phyloP scores from a whole-genome alignment of 2,329 filamentous ascomycete genomes.

The Phaeosphaeria sp. region DNA sequence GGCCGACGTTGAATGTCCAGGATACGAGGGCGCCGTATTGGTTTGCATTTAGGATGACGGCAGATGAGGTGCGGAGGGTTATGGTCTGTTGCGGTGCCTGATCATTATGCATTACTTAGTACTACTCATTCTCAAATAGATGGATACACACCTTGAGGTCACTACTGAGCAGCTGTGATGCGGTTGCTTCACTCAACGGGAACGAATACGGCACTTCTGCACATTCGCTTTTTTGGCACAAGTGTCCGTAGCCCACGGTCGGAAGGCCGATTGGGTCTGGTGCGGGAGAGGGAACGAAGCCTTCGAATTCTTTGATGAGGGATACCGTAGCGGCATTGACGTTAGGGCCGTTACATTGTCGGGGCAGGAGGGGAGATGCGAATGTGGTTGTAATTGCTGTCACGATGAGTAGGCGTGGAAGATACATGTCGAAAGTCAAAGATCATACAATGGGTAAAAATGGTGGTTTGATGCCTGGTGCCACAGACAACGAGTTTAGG shows the following conservation, averaged over 20 bases:
- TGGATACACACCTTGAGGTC: constrained; percentile 46
- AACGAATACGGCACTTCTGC: constrained; percentile 56
- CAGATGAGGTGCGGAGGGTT: constrained; percentile 18
- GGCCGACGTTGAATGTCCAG: constrained; percentile 61
- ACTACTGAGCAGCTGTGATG: constrained; percentile 48
- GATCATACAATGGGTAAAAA: too few relatives aligned
- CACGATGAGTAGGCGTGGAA: too few relatives aligned
- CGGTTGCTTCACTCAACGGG: constrained; percentile 53
- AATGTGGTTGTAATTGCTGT: constrained; percentile 5
- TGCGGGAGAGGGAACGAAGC: constrained; percentile 36
- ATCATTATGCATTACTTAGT: too few relatives aligned
- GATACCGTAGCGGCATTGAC: constrained; percentile 45
- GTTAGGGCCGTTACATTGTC: constrained; percentile 23
- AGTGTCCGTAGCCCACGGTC: constrained; percentile 60
- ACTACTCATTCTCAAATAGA: too few relatives aligned
- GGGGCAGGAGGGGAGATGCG: constrained; percentile 12
- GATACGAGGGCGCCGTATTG: constrained; percentile 61
- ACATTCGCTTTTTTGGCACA: constrained; percentile 53
- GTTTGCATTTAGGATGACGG: constrained; percentile 56
- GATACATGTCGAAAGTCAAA: too few relatives aligned
- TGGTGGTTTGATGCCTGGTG: too few relatives aligned
- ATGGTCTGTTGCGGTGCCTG: constrained; percentile 29
- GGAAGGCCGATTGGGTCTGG: constrained; percentile 56
- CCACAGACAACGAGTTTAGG: too few relatives aligned
- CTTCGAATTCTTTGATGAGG: constrained; percentile 50